Percentiles rank a stretch among this genome's conserved stretches.
phyloP scores from a whole-genome alignment of 1,139 yeast genomes.

The Suhomyces maxii region DNA sequence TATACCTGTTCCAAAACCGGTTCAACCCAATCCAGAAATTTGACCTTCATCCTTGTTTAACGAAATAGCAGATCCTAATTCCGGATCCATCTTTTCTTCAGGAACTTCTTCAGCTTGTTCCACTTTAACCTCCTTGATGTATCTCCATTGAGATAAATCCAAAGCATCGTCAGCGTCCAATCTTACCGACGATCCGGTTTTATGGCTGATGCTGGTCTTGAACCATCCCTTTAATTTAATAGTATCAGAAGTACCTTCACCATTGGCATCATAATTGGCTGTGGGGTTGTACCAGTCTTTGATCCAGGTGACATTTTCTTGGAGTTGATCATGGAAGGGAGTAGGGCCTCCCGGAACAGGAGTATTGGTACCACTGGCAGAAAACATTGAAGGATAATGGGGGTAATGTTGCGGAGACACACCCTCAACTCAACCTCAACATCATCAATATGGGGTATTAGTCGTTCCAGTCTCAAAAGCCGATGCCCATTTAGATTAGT shows the following conservation, averaged over 20 bases:
- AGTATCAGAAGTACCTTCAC: conserved; percentile 18
- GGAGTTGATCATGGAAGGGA: conserved; percentile 23
- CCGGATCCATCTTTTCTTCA: conserved; percentile 12
- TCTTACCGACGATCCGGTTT: conserved; percentile 14
- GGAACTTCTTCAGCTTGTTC: conserved; percentile 1
- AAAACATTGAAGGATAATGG: conserved; percentile 8
- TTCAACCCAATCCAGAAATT: conserved; percentile 15
- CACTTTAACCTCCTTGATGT: conserved; percentile 19
- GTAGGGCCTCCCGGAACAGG: conserved; percentile 12
- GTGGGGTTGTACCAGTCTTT: conserved; percentile 43
- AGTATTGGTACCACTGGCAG: conserved; percentile 15
- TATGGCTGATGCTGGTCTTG: conserved; percentile 26
- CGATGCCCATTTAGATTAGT: too few relatives aligned
- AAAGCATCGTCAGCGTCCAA: conserved; percentile 27
- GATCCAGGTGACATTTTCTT: conserved; percentile 40
- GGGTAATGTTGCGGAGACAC: neutral
- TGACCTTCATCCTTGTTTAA: conserved; percentile 24
- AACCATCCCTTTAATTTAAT: conserved; percentile 42
- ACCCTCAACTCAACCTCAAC: neutral
- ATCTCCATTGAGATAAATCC: conserved; percentile 33
- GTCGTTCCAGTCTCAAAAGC: neutral
- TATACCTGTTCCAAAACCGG: too few relatives aligned
- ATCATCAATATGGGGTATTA: neutral
- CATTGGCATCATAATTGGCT: conserved; percentile 16
- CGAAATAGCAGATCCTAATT: conserved; percentile 22